A percentile compares a stretch with the other conserved stretches of the same genome.
phyloP scores from a whole-genome alignment of 371 early-diverging fungal species.

The Apophysomyces ossiformis region DNA sequence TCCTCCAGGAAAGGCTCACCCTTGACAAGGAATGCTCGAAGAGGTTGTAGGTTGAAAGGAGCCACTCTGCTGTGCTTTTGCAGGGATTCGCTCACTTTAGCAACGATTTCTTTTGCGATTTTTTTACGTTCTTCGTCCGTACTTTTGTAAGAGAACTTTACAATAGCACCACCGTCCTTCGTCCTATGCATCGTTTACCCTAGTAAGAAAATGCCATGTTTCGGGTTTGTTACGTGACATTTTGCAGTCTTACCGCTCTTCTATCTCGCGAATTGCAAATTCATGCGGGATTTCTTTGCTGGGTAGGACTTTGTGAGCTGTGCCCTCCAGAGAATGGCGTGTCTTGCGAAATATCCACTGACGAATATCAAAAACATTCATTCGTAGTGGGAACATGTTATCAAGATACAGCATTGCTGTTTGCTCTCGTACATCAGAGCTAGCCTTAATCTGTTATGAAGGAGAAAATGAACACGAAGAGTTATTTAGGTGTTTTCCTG shows the following conservation, averaged over 20 bases:
- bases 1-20: slow-evolving; percentile 92
- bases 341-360: slow-evolving; percentile 43
- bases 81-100: slow-evolving; percentile 41
- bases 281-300: slow-evolving; percentile 32
- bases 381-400: slow-evolving; percentile 49
- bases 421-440: slow-evolving; percentile 24
- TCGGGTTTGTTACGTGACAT: too few relatives aligned
- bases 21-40: slow-evolving; percentile 68
- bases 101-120: slow-evolving; percentile 39
- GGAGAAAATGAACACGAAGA: neutral
- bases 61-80: slow-evolving; percentile 45
- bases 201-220: neutral
- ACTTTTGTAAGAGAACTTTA: slow-evolving; percentile 43
- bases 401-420: slow-evolving; percentile 48
- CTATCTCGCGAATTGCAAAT: slow-evolving; percentile 37
- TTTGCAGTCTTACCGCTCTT: slow-evolving; percentile 36
- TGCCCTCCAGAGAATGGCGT: slow-evolving; percentile 34
- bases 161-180: slow-evolving; percentile 57
- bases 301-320: slow-evolving; percentile 35
- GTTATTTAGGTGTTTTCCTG: neutral
- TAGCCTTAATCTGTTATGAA: neutral
- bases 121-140: slow-evolving; percentile 24
- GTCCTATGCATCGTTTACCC: slow-evolving; percentile 24
- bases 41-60: slow-evolving; percentile 66
- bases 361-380: slow-evolving; percentile 45